A percentile compares a stretch with the other conserved stretches of the same genome.
These are phyloP conservation scores for Cryphonectria japonica DNA, from an alignment of 2,329 filamentous ascomycete genomes.

Conservation along the genomic window DNA sequence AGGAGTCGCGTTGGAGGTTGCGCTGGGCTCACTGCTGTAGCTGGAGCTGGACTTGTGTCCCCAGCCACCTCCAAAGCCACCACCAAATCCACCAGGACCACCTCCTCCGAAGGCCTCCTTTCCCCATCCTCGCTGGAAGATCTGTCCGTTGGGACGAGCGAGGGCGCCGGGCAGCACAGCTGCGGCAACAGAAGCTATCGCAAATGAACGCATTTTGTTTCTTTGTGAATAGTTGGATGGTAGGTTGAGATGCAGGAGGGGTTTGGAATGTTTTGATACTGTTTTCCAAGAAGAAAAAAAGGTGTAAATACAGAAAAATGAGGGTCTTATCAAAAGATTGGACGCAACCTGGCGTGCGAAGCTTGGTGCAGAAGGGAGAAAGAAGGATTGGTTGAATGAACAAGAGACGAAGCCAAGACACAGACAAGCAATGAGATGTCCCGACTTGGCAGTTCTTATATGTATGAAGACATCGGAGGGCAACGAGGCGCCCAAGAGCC, in stretches of 20 bases:
- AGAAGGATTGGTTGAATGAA: conserved; percentile 1
- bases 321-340: conserved; percentile 11
- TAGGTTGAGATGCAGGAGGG: background rate
- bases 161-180: conserved; percentile 22
- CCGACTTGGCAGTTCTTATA: conserved; percentile 8
- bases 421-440: background rate
- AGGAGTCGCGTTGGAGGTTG: background rate
- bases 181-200: conserved; percentile 12
- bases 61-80: conserved; percentile 12
- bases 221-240: background rate
- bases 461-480: background rate
- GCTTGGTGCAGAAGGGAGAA: conserved; percentile 16
- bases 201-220: conserved; percentile 17
- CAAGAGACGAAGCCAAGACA: background rate
- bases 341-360: conserved; percentile 27
- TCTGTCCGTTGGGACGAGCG: conserved; percentile 12
- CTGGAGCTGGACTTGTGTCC: background rate
- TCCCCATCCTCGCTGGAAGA: conserved; percentile 22
- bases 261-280: background rate
- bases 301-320: background rate
- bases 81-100: conserved; percentile 12
- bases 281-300: background rate
- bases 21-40: background rate
- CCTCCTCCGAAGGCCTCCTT: background rate
- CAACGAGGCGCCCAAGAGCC: background rate